Percentiles rank a stretch among this genome's conserved stretches.
Conservation (phyloP, 2,329 filamentous ascomycete genomes). For the Gyromitra esculenta region DNA sequence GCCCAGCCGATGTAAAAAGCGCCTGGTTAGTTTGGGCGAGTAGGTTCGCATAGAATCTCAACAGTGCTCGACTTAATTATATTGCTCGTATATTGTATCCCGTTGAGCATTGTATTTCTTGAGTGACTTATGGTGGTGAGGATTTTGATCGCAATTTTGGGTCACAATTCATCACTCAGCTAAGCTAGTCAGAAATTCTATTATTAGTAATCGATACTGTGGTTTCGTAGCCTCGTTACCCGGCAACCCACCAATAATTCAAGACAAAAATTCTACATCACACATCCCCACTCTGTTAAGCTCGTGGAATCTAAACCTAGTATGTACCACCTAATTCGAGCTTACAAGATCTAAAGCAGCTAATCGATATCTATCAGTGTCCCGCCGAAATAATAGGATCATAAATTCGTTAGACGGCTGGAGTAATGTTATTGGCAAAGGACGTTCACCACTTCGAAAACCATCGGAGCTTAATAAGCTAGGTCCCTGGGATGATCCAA, state of each 20-base stretch:
- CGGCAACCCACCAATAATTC: conserved; percentile 8
- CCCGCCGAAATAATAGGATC: conserved; percentile 39
- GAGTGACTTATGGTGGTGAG: background rate
- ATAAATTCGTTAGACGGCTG: conserved; percentile 39
- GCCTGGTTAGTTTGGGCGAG: background rate
- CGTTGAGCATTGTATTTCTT: background rate
- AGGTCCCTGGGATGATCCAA: background rate
- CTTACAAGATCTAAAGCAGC: background rate
- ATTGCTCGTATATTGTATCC: background rate
- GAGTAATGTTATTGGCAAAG: conserved; percentile 38
- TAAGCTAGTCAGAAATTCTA: background rate
- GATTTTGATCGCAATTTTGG: background rate
- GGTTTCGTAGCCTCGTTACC: background rate
- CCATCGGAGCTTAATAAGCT: conserved; percentile 18
- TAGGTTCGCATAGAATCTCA: background rate
- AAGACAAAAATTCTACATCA: background rate
- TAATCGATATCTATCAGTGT: conserved; percentile 24
- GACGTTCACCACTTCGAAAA: conserved; percentile 34
- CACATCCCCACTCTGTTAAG: background rate
- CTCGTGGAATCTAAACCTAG: background rate
- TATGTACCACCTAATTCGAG: background rate
- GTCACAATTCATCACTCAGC: background rate
- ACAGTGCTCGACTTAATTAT: background rate
- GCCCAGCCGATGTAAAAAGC: background rate
- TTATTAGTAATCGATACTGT: background rate